Evolutionary conservation across 768 basidiomycete genomes (phyloP).

Genomic region (Agaricus subrufescens): DNA sequence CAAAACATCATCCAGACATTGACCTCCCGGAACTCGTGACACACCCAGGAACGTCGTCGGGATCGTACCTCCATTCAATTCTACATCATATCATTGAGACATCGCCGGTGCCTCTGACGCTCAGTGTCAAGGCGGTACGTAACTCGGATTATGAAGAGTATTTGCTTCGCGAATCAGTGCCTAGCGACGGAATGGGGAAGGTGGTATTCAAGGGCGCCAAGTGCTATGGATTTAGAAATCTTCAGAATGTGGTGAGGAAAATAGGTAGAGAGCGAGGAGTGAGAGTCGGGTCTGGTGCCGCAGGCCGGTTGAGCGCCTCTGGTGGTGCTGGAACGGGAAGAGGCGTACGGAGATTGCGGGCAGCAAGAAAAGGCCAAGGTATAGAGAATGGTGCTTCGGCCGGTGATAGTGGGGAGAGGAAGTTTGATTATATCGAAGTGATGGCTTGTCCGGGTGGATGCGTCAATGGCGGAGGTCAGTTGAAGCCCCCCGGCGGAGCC

Average conservation of each 20-base stretch:
- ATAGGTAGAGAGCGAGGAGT: conserved; percentile 83
- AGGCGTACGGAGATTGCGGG: conserved; percentile 16
- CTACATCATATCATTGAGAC: conserved; percentile 48
- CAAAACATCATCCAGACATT: conserved; percentile 11
- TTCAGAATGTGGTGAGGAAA: conserved; percentile 94
- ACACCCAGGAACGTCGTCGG: conserved; percentile 86
- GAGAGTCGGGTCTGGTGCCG: conserved; percentile 47
- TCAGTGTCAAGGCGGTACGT: conserved; percentile 57
- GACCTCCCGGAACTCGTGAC: conserved; percentile 66
- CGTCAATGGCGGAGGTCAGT: conserved; percentile 95
- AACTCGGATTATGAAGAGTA: conserved; percentile 78
- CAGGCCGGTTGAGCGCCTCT: conserved; percentile 24
- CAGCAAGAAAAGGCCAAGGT: conserved; percentile 23
- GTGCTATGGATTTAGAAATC: conserved; percentile 95
- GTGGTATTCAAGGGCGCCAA: conserved; percentile 89
- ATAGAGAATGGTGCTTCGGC: conserved; percentile 14
- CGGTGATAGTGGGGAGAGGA: conserved; percentile 30
- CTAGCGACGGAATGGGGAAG: conserved; percentile 35
- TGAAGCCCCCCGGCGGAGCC: conserved; percentile 30
- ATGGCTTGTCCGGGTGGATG: conserved; percentile 99
- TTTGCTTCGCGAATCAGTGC: conserved; percentile 29
- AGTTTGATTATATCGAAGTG: conserved; percentile 92
- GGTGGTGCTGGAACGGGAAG: conserved; percentile 16
- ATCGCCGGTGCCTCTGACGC: conserved; percentile 39
- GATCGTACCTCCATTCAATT: conserved; percentile 85